These are phyloP conservation scores for Coprinopsis marcescibilis DNA, from an alignment of 768 basidiomycete genomes.

Conservation along the genomic window DNA sequence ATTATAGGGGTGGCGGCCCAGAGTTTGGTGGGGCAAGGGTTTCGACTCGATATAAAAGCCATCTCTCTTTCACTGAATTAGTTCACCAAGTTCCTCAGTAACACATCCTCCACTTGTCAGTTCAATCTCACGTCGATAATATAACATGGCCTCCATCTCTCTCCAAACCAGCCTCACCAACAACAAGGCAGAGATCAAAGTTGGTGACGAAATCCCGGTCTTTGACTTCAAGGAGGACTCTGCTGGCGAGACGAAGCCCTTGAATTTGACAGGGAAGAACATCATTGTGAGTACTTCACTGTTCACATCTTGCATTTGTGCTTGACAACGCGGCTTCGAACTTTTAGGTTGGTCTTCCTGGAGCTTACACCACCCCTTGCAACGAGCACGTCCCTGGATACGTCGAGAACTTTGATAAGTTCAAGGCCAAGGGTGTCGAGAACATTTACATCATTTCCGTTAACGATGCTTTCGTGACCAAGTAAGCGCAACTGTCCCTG, in stretches of 20 bases:
- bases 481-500: slow-evolving; percentile 26
- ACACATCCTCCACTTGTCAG: no score
- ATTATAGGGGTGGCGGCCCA: no score
- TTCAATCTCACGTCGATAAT: background rate
- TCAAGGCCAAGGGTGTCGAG: slow-evolving; percentile 72
- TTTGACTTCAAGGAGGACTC: slow-evolving; percentile 54
- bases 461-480: slow-evolving; percentile 75
- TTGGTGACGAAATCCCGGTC: slow-evolving; percentile 46
- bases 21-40: no score
- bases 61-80: background rate
- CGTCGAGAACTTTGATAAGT: slow-evolving; percentile 59
- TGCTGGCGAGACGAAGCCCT: slow-evolving; percentile 33
- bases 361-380: slow-evolving; percentile 73
- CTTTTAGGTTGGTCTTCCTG: slow-evolving; percentile 63
- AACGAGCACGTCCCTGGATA: slow-evolving; percentile 58
- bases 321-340: background rate
- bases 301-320: background rate
- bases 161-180: slow-evolving; percentile 6
- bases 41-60: no score
- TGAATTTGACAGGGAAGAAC: slow-evolving; percentile 54
- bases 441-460: slow-evolving; percentile 68
- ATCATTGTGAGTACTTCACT: slow-evolving; percentile 45
- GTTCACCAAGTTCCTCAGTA: no score
- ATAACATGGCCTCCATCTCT: background rate
- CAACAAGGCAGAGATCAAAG: slow-evolving; percentile 32